phyloP scores from a whole-genome alignment of 2,329 filamentous ascomycete genomes.

The Botrytis fabae region DNA sequence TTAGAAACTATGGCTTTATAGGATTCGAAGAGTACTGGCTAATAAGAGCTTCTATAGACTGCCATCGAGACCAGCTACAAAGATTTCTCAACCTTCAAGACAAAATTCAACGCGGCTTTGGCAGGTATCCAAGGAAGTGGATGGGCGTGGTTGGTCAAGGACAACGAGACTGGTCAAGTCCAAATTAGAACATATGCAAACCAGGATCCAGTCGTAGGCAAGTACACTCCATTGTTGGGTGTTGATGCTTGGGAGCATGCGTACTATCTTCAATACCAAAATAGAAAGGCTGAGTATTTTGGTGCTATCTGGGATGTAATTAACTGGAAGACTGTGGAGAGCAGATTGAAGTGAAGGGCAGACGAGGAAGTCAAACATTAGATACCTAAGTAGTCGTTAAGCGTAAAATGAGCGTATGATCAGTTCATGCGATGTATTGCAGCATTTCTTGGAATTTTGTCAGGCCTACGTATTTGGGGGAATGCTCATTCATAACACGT shows the following conservation, averaged over 20 bases:
- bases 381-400: constrained; percentile 8
- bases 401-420: constrained; percentile 6
- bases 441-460: background rate
- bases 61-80: constrained; percentile 48
- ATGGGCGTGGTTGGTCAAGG: constrained; percentile 59
- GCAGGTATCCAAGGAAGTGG: constrained; percentile 61
- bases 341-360: constrained; percentile 58
- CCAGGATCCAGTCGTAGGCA: constrained; percentile 85
- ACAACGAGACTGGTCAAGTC: constrained; percentile 55
- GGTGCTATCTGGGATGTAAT: constrained; percentile 90
- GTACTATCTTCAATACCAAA: constrained; percentile 95
- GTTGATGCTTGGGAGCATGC: constrained; percentile 97
- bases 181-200: constrained; percentile 73
- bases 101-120: constrained; percentile 58
- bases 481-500: background rate
- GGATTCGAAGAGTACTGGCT: background rate
- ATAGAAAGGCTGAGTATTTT: constrained; percentile 96
- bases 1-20: background rate
- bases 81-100: constrained; percentile 54
- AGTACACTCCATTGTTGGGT: constrained; percentile 78
- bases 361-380: background rate
- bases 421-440: background rate
- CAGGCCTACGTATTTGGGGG: background rate
- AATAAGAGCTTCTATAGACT: constrained; percentile 28
- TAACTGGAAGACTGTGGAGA: constrained; percentile 90